Percentiles rank a stretch among this genome's conserved stretches.
These are phyloP conservation scores for Torulaspora quercuum DNA, from an alignment of 805 yeast genomes.

Conservation along the genomic window DNA sequence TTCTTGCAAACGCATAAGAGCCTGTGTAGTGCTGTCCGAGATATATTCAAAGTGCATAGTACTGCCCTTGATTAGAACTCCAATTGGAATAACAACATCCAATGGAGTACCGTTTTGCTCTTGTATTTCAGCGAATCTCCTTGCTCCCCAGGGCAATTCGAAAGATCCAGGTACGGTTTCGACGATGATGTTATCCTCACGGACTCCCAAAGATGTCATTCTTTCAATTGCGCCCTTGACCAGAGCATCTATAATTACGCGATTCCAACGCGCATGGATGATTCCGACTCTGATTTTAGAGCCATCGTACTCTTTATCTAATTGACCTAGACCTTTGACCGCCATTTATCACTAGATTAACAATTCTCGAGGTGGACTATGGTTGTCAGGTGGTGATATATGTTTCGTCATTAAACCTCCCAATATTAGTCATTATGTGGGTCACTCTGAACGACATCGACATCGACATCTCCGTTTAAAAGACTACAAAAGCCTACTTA, in stretches of 20 bases:
- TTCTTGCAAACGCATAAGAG: constrained; percentile 77
- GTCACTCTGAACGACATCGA: no score
- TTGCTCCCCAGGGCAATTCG: constrained; percentile 84
- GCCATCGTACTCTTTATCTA: constrained; percentile 69
- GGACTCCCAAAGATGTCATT: constrained; percentile 63
- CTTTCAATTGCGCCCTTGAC: constrained; percentile 71
- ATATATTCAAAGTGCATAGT: constrained; percentile 99
- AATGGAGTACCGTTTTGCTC: constrained; percentile 44
- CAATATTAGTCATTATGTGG: no score
- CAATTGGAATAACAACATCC: constrained; percentile 91
- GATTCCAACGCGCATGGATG: constrained; percentile 96
- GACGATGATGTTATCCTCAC: constrained; percentile 67
- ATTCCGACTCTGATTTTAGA: constrained; percentile 71
- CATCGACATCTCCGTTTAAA: no score
- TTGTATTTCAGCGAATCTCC: constrained; percentile 48
- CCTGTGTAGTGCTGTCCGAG: constrained; percentile 82
- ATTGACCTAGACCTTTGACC: constrained; percentile 72
- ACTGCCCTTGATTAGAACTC: constrained; percentile 90
- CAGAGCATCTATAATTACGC: constrained; percentile 67
- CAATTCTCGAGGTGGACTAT: no score
- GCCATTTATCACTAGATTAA: no score
- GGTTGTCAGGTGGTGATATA: no score
- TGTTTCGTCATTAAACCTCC: no score
- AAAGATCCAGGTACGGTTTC: constrained; percentile 94
- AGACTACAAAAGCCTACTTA: no score